Conservation (phyloP, 257 asterid genomes). For the Salvia rosmarinus region DNA sequence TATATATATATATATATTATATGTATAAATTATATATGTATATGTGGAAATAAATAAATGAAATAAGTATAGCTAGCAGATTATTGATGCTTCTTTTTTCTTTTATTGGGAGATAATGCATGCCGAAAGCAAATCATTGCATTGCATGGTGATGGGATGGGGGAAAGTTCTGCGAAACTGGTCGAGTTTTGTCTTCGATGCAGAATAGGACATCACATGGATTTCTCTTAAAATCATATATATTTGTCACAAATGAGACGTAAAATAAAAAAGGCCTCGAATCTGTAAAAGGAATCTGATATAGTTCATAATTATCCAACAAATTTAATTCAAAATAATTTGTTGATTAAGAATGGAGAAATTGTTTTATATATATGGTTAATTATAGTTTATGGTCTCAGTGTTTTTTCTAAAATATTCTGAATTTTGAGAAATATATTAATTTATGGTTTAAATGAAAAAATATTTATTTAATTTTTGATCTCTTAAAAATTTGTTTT, state of each 20-base stretch:
- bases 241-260: neutral
- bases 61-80: neutral
- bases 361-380: no score
- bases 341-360: no score
- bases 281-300: neutral
- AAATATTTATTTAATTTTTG: no score
- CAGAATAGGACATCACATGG: constrained; percentile 25
- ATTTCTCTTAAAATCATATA: neutral
- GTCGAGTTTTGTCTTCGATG: constrained; percentile 35
- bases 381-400: no score
- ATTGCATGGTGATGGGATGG: constrained; percentile 32
- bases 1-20: no score
- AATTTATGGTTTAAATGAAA: no score
- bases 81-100: neutral
- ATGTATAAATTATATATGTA: neutral
- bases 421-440: no score
- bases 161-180: constrained; percentile 48
- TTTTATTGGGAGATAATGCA: constrained; percentile 8
- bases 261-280: neutral
- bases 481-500: no score
- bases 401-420: no score
- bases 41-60: neutral
- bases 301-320: neutral
- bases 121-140: constrained; percentile 21
- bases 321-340: neutral